These are phyloP conservation scores for Annulohypoxylon bovei DNA, from an alignment of 495 filamentous ascomycete species.

Conservation along the genomic window DNA sequence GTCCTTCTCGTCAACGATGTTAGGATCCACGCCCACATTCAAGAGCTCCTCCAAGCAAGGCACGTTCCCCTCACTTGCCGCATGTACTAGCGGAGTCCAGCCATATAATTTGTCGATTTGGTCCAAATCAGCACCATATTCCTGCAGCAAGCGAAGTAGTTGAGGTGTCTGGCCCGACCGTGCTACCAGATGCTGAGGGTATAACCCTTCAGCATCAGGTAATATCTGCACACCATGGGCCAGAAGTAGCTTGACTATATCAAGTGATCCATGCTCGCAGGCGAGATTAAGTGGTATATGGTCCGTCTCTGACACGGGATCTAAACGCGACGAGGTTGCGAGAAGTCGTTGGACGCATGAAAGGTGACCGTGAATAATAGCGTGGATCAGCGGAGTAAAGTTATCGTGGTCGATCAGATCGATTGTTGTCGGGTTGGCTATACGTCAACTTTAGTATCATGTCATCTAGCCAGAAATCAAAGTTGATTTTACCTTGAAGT, in stretches of 20 bases:
- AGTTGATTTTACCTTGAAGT: constrained; percentile 59
- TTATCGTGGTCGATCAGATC: constrained; percentile 93
- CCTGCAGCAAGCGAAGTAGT: constrained; percentile 79
- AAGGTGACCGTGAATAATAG: constrained; percentile 85
- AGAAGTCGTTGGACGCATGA: constrained; percentile 82
- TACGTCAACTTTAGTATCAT: constrained; percentile 20
- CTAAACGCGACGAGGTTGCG: constrained; percentile 74
- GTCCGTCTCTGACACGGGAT: constrained; percentile 83
- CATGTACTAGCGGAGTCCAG: constrained; percentile 96
- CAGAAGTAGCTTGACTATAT: constrained; percentile 84
- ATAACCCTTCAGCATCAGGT: constrained; percentile 94
- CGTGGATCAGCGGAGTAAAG: constrained; percentile 94
- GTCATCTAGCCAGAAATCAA: neutral
- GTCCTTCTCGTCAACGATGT: constrained; percentile 88
- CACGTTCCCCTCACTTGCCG: constrained; percentile 95
- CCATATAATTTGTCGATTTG: constrained; percentile 95
- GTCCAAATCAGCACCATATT: constrained; percentile 90
- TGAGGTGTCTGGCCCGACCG: constrained; percentile 83
- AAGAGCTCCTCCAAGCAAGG: constrained; percentile 83
- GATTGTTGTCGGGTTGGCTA: constrained; percentile 69
- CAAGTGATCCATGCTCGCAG: constrained; percentile 86
- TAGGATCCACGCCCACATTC: constrained; percentile 74
- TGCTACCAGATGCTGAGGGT: constrained; percentile 96
- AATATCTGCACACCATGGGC: constrained; percentile 79
- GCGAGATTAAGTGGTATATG: constrained; percentile 95